Evolutionary conservation across 441 rosid genomes (phyloP).

Genomic region (Dalechampia spathulata): DNA sequence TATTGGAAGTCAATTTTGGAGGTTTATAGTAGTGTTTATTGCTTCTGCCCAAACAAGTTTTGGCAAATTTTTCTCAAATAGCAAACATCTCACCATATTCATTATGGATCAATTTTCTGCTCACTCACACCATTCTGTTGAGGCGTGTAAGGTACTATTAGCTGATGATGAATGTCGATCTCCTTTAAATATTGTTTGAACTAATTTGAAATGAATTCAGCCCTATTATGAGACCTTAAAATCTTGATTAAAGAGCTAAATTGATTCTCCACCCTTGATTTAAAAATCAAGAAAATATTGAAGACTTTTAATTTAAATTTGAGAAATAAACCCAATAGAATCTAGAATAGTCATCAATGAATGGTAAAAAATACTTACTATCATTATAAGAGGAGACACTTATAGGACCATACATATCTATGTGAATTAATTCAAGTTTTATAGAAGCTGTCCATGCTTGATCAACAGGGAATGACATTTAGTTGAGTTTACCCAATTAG

Average conservation of each 20-base stretch:
- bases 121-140: background rate
- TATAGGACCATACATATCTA: too few species aligned
- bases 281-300: too few species aligned
- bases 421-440: too few species aligned
- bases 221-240: background rate
- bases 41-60: background rate
- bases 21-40: background rate
- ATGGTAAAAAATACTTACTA: too few species aligned
- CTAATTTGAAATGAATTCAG: background rate
- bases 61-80: background rate
- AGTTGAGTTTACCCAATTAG: too few species aligned
- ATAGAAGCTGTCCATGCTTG: too few species aligned
- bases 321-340: too few species aligned
- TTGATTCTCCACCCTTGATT: too few species aligned
- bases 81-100: background rate
- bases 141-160: background rate
- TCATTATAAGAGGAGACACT: too few species aligned
- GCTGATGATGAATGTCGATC: background rate
- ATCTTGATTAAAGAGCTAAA: background rate
- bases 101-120: background rate
- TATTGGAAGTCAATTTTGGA: background rate
- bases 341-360: too few species aligned
- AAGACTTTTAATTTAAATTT: too few species aligned
- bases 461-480: too few species aligned
- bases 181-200: background rate